phyloP scores from a whole-genome alignment of 2,329 filamentous ascomycete species.

The Aspergillus jensenii region DNA sequence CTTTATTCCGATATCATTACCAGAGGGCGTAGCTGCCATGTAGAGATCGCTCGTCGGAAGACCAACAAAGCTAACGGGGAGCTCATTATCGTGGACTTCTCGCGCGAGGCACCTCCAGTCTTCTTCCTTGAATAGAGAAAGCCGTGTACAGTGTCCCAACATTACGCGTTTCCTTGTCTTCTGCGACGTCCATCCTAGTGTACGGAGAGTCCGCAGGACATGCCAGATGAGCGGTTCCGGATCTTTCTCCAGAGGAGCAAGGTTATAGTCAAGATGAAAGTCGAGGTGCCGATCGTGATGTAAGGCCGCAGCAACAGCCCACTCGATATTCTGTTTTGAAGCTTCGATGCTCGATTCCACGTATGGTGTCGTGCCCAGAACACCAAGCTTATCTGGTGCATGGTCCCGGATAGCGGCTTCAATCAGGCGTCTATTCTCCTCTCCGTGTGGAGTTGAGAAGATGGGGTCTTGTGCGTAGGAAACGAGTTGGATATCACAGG shows the following conservation, averaged over 20 bases:
- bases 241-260: constrained; percentile 48
- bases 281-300: constrained; percentile 59
- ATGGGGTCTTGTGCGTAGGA: constrained; percentile 70
- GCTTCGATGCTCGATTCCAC: constrained; percentile 57
- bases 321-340: constrained; percentile 60
- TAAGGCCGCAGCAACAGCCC: constrained; percentile 59
- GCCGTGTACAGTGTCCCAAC: constrained; percentile 68
- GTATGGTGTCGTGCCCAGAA: constrained; percentile 68
- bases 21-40: constrained; percentile 57
- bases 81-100: constrained; percentile 46
- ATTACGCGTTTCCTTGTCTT: constrained; percentile 52
- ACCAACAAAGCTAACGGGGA: constrained; percentile 67
- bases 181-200: constrained; percentile 49
- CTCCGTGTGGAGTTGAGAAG: constrained; percentile 56
- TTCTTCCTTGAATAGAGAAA: constrained; percentile 55
- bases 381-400: constrained; percentile 49
- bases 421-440: constrained; percentile 54
- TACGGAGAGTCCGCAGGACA: constrained; percentile 53
- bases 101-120: constrained; percentile 53
- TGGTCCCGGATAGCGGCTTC: constrained; percentile 41
- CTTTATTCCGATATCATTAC: constrained; percentile 21
- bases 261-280: constrained; percentile 71
- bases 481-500: constrained; percentile 65
- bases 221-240: constrained; percentile 56
- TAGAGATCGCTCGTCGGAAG: constrained; percentile 70